Evolutionary conservation across 805 yeast species (phyloP), one percentile per base, ranked within the genome.

Genomic region (Barnettozyma vustinii): DNA sequence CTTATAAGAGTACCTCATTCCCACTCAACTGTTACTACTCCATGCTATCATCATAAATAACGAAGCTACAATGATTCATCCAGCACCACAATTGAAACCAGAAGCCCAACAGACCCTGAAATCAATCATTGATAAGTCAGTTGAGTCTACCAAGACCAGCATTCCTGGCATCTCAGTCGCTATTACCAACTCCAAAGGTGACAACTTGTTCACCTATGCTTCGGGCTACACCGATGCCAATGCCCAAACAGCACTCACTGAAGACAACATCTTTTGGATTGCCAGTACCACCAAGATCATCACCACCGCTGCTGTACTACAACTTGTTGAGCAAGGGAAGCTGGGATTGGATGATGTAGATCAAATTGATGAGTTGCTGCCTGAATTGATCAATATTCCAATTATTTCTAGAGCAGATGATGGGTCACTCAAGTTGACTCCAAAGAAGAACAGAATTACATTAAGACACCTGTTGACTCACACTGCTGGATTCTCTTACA

Each of bases 401-500:
- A 53, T 64, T 19, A 54, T 60, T 15, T 44, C 55, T 0, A 57
- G 55, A 19, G 48, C 52, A 35, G 62, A 58, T 4, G 66, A 62
- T 20, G 62, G 64, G 12, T 54, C 60, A 1, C 47, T 57, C 10
- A 45, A 23, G 5, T 52, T 65, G 21, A 59, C 42, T 1, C 53
- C 58, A 18, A 60, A 60, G 36, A 66, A 58, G 46, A 59, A 53
- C 20, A 55, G 59, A 35, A 63, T 69, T 47, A 70, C 75, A 8
- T 48, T 68, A 30, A 57, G 68, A 52, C 64, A 60, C 53, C 58
- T 71, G 40, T 45, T 70, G 37, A 54, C 68, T 2, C 74, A 71
- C 49, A 70, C 74, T 6, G 61, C 73, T 9, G 74, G 74, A 2
- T 60, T 70, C n/a, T 63, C 64, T 18, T 70, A 71, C 51, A 46